Conservation (phyloP, 306 rosid species). For the cucumber (Cucumis sativus) region DNA sequence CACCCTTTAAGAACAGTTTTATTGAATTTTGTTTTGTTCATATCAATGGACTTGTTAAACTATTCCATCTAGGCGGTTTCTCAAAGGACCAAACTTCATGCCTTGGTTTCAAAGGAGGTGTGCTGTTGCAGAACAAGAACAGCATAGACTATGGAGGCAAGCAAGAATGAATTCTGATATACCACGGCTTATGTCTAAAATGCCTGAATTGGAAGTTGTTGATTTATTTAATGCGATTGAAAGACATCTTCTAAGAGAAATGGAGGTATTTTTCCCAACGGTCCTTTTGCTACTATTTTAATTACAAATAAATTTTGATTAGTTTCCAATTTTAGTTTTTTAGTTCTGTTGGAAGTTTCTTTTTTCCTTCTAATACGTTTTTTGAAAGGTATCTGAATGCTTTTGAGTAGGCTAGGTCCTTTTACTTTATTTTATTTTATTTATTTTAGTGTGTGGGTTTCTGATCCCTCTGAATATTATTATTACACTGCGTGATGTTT, state of each 20-base stretch:
- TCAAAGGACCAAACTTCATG: constrained; percentile 71
- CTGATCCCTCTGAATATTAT: not conserved
- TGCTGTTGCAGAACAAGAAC: constrained; percentile 77
- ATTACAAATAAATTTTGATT: not conserved
- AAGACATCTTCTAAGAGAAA: constrained; percentile 59
- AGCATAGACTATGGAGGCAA: constrained; percentile 70
- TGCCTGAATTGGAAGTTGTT: constrained; percentile 66
- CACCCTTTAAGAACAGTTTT: constrained; percentile 3
- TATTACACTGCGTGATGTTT: not conserved
- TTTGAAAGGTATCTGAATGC: not conserved
- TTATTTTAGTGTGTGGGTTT: not conserved
- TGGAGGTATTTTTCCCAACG: constrained; percentile 32
- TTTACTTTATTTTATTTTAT: not conserved
- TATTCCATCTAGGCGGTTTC: constrained; percentile 50
- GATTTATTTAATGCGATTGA: constrained; percentile 69
- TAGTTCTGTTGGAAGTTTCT: not conserved
- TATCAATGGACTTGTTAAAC: not conserved
- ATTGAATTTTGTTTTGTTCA: not conserved
- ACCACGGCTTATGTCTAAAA: constrained; percentile 39
- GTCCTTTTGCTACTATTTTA: not conserved
- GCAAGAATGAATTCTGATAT: constrained; percentile 67
- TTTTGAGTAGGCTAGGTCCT: not conserved
- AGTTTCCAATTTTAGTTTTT: not conserved
- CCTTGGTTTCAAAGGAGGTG: constrained; percentile 81
- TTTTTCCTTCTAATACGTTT: not conserved